Evolutionary conservation across 768 basidiomycete species (phyloP), one percentile per base, ranked within the genome.

Genomic region (Botryobasidium botryosum): DNA sequence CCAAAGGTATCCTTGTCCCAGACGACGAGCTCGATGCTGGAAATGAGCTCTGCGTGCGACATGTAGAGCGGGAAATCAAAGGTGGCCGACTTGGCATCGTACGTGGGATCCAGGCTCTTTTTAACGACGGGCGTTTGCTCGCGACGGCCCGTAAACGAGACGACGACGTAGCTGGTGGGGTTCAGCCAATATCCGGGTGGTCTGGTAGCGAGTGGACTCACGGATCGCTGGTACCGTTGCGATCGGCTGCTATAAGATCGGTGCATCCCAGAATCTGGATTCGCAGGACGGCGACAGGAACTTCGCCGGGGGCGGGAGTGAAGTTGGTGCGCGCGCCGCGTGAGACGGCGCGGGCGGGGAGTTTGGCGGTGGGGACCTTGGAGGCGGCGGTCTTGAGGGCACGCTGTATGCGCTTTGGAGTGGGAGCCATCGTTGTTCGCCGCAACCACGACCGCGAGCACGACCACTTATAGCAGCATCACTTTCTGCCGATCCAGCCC

Each of bases 1-100:
- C 69, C 72, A 54, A 84, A 65, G 26, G 64, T 59, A 60, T 96
- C 91, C 64, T 80, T 88, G 61, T 91, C 90, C 91, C 92, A 99
- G 0, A 90, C 69, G 10, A 94, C 77, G 27, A 87, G 65, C 60
- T 96, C 90, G 35, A 96, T 53, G 2, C 70, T 74, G 27, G 81
- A 79, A 4, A 84, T 68, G 36, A 67, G 66, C 52, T 81, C 79
- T 1, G 78, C 77, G 23, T 81, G 68, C 13, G 77, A 80, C 15
- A 80, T 67, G 52, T 81, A 84, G 15, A 94, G 68, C 0, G 87
- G 82, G 53, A 91, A 86, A 47, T 92, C 84, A 57, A 90, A 96
- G 0, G 86, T 90, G 8, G 85, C 77, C 53, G 81, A 75, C 49
- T 75, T 75, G 8, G 76, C 50, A 0, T 64, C 51, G 50, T 72